Percentiles rank a stretch among this genome's conserved stretches.
Conservation (phyloP, 148 eudicot species). For the Chenopodium suecicum region DNA sequence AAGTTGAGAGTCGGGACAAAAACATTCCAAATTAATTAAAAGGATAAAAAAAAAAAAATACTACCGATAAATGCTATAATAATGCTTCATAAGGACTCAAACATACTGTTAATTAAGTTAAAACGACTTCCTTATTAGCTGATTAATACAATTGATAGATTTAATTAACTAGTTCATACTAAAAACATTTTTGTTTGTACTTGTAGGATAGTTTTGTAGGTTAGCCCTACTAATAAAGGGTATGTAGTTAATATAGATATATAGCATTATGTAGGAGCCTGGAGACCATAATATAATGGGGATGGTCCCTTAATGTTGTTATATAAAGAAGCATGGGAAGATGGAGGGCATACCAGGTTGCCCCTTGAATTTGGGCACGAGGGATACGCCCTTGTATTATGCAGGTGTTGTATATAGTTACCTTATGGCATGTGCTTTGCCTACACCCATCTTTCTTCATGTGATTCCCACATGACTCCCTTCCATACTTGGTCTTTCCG, state of each 20-base stretch:
- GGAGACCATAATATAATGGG: background rate
- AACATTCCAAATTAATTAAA: no score
- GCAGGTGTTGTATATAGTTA: constrained; percentile 43
- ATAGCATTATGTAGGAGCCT: background rate
- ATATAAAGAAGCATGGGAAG: constrained; percentile 22
- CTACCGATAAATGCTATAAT: no score
- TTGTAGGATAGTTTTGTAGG: background rate
- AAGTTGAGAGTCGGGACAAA: no score
- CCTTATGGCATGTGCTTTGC: constrained; percentile 42
- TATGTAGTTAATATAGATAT: background rate
- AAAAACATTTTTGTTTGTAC: background rate
- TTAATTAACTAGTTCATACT: background rate
- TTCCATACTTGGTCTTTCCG: constrained; percentile 13
- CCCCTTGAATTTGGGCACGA: constrained; percentile 35
- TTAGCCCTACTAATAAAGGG: background rate
- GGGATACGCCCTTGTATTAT: constrained; percentile 28
- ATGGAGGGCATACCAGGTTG: constrained; percentile 43
- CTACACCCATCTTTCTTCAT: constrained; percentile 28
- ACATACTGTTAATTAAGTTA: no score
- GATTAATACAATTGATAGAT: no score
- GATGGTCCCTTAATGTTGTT: constrained; percentile 24
- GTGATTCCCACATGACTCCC: constrained; percentile 54
- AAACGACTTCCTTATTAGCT: no score
- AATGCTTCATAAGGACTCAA: no score
- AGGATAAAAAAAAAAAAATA: no score